Base-by-base conservation (phyloP, 257 asterid genomes). In the Penstemon barbatus region DNA sequence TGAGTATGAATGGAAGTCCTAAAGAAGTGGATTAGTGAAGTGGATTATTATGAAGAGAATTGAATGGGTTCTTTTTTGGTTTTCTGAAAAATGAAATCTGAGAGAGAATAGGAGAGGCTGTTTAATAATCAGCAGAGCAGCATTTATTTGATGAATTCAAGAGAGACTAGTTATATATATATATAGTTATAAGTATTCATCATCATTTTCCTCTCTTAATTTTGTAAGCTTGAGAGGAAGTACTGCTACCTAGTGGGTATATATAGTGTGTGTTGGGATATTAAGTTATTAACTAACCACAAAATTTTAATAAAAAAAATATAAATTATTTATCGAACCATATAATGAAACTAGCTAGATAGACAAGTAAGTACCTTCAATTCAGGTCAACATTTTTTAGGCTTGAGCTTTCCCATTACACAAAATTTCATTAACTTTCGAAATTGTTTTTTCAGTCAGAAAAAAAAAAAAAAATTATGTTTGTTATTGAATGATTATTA, bases 61-160 rank as follows among this genome's bases (percentile, higher is more conserved):
- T 15, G 18, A 15, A 15, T 15, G 18, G 18, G 18, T 15, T 15
- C 18, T 15, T 15, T 15, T 15, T 15, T 15, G 18, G 18, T 15
- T 15, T 15, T 15, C 18, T 15, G 18, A 15, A 15, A 15, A 15
- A 15, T 15, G 51, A 49, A 49, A 57, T 68, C 57, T 33, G 73
- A 68, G 73, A 8, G 48, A 50, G 15, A 70, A 70, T 70, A 70
- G 74, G 62, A 49, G 58, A 15, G 68, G 50, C 15, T 52, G 18
- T 49, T 10, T 25, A 1, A 25, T 25, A 25, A 0, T 25, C 33
- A 59, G 41, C 66, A 69, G 2, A 0, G 2, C 33, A 59, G 41
- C 66, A 69, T 37, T 46, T 67, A 39, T 25, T 25, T 25, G 33
- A 25, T 25, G 33, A 25, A 49, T 49, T 49, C 54, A 49, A 8